These are phyloP conservation scores for Daldinia grandis DNA, from an alignment of 495 filamentous ascomycete genomes.

Conservation along the genomic window DNA sequence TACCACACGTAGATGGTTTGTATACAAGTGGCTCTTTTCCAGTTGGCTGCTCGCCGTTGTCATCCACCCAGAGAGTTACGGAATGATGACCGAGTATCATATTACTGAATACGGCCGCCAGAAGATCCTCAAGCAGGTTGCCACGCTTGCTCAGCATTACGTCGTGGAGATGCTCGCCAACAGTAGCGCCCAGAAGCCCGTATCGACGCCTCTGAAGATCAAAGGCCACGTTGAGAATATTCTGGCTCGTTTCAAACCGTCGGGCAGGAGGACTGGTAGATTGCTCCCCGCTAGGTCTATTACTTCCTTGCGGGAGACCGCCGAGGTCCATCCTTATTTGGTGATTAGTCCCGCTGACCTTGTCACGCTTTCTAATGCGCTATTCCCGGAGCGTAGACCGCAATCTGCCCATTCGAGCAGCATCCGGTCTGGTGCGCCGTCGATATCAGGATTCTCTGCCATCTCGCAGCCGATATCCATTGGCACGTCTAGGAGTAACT, in stretches of 20 bases:
- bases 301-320: conserved; percentile 73
- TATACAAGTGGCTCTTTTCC: conserved; percentile 91
- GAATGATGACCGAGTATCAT: conserved; percentile 89
- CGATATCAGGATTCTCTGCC: conserved; percentile 68
- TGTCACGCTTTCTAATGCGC: conserved; percentile 71
- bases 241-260: conserved; percentile 69
- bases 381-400: conserved; percentile 72
- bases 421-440: conserved; percentile 70
- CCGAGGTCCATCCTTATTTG: conserved; percentile 75
- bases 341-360: conserved; percentile 79
- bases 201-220: conserved; percentile 70
- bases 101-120: conserved; percentile 89
- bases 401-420: conserved; percentile 61
- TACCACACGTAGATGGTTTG: conserved; percentile 77
- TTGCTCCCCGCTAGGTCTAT: conserved; percentile 73
- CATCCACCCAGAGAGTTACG: conserved; percentile 88
- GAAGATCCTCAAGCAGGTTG: conserved; percentile 86
- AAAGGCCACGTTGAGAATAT: conserved; percentile 80
- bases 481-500: conserved; percentile 53
- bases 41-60: conserved; percentile 85
- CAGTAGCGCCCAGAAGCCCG: conserved; percentile 59
- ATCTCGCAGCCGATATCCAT: conserved; percentile 59
- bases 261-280: conserved; percentile 63
- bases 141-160: conserved; percentile 76
- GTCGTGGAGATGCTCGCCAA: conserved; percentile 68